Conservation (phyloP, 1,284 basidiomycete species). For the Cutaneotrichosporon cutaneum region DNA sequence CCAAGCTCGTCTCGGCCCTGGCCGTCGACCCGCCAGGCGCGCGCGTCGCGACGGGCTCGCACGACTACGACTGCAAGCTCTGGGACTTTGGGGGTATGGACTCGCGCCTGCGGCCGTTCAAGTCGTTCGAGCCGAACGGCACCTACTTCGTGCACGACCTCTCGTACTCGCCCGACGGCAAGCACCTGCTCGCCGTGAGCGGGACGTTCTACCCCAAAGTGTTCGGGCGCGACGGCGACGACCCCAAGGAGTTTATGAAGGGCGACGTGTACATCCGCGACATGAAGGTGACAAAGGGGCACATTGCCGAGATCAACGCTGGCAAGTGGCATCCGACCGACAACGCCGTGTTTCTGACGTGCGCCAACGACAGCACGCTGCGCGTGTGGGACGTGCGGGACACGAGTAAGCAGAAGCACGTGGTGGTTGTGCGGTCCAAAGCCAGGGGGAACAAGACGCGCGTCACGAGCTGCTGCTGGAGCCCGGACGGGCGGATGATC, state of each 20-base stretch:
- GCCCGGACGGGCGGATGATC: constrained; percentile 77
- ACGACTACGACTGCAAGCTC: constrained; percentile 95
- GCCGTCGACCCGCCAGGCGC: constrained; percentile 91
- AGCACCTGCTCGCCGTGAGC: constrained; percentile 78
- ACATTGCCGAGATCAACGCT: constrained; percentile 86
- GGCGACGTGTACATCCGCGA: constrained; percentile 98
- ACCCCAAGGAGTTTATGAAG: constrained; percentile 85
- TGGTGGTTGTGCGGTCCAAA: constrained; percentile 94
- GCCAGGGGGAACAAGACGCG: constrained; percentile 93
- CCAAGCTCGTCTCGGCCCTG: constrained; percentile 89
- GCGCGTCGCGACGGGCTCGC: constrained; percentile 82
- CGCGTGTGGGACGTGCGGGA: constrained; percentile 92
- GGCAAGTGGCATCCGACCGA: constrained; percentile 90
- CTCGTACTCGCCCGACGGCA: constrained; percentile 81
- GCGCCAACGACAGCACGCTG: constrained; percentile 91
- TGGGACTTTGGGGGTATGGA: constrained; percentile 99
- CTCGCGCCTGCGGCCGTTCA: constrained; percentile 78
- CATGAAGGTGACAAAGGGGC: constrained; percentile 97
- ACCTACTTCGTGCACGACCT: constrained; percentile 89
- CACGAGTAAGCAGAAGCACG: constrained; percentile 83
- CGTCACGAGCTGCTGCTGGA: constrained; percentile 82
- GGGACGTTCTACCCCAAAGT: constrained; percentile 85
- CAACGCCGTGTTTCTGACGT: constrained; percentile 78
- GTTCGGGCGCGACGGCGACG: constrained; percentile 85
- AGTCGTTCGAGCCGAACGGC: constrained; percentile 89